phyloP scores from a whole-genome alignment of 2,329 filamentous ascomycete genomes.

The Nannizziopsis arthrosporioides region DNA sequence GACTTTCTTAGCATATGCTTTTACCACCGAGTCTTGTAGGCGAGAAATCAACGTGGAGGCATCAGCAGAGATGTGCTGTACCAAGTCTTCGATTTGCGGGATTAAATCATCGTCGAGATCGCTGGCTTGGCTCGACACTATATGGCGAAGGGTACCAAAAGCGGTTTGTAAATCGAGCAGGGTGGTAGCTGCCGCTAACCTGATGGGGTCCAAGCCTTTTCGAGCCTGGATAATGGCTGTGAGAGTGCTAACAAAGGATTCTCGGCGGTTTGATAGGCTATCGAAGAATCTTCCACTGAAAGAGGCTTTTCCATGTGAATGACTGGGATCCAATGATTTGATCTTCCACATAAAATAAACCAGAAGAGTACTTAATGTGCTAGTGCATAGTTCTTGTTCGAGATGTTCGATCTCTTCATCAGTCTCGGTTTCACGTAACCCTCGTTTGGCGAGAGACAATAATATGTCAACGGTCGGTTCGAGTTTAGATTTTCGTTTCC shows the following conservation, averaged over 20 bases:
- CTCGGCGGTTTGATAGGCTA: conserved; percentile 52
- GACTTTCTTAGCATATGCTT: conserved; percentile 59
- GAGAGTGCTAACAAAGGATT: conserved; percentile 41
- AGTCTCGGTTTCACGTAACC: conserved; percentile 50
- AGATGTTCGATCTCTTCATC: conserved; percentile 61
- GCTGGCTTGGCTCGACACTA: conserved; percentile 28
- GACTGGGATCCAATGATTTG: conserved; percentile 44
- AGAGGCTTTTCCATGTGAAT: conserved; percentile 43
- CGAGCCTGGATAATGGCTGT: conserved; percentile 40
- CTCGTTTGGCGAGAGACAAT: conserved; percentile 60
- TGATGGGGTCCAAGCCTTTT: conserved; percentile 57
- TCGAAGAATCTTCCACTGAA: conserved; percentile 55
- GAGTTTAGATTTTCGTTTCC: conserved; percentile 28
- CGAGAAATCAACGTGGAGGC: conserved; percentile 57
- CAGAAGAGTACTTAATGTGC: conserved; percentile 62
- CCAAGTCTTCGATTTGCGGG: conserved; percentile 48
- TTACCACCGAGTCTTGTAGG: conserved; percentile 68
- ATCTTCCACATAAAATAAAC: conserved; percentile 97
- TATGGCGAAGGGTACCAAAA: conserved; percentile 59
- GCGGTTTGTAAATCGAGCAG: conserved; percentile 73
- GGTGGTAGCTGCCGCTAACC: conserved; percentile 61
- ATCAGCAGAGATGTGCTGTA: conserved; percentile 56
- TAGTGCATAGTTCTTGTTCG: conserved; percentile 66
- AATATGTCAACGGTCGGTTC: conserved; percentile 53
- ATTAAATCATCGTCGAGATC: conserved; percentile 39